A percentile compares a stretch with the other conserved stretches of the same genome.
phyloP scores from a whole-genome alignment of 495 filamentous ascomycete genomes.

The Aspergillus heteromorphus region DNA sequence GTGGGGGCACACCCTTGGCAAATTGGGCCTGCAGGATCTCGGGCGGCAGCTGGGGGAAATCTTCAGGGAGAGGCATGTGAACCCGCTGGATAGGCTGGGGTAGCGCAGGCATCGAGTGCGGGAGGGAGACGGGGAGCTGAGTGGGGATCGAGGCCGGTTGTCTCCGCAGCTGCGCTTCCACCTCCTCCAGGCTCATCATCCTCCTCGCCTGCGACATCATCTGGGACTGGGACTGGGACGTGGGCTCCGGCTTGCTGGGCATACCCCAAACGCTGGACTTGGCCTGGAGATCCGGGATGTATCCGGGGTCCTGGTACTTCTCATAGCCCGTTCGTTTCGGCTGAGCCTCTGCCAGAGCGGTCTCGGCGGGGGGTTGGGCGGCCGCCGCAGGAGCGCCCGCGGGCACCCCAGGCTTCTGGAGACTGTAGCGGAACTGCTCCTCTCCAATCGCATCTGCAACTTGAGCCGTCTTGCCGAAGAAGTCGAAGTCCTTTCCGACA shows the following conservation, averaged over 20 bases:
- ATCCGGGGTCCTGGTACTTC: conserved; percentile 70
- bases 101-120: conserved; percentile 26
- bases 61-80: conserved; percentile 40
- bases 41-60: conserved; percentile 32
- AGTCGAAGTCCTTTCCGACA: conserved; percentile 93
- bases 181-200: conserved; percentile 95
- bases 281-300: conserved; percentile 79
- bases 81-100: conserved; percentile 33
- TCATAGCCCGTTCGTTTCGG: conserved; percentile 78
- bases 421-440: conserved; percentile 76
- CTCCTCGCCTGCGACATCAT: conserved; percentile 50
- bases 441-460: conserved; percentile 80
- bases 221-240: conserved; percentile 13
- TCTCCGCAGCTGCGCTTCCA: conserved; percentile 85
- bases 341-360: conserved; percentile 38
- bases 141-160: conserved; percentile 40
- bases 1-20: conserved; percentile 37
- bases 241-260: conserved; percentile 46
- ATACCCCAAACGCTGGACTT: conserved; percentile 91
- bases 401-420: conserved; percentile 53
- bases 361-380: conserved; percentile 21
- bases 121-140: conserved; percentile 28
- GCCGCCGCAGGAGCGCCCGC: conserved; percentile 29
- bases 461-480: conserved; percentile 85
- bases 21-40: conserved; percentile 52